Base-by-base conservation (phyloP, 345 rosid genomes). In the Rhodamnia rubescens region DNA sequence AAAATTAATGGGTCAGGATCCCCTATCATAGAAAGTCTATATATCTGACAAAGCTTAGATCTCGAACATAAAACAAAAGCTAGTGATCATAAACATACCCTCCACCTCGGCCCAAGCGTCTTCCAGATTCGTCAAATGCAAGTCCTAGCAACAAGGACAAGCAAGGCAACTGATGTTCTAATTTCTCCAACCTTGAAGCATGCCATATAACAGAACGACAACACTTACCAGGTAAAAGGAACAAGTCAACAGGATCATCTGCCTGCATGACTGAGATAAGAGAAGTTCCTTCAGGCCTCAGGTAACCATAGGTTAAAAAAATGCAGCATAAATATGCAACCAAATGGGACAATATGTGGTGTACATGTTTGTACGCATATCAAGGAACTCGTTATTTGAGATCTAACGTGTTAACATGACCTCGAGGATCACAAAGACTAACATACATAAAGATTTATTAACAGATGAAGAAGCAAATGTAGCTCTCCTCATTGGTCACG, bases 21-120 rank as follows among this genome's bases (percentile, higher is more conserved):
- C 44, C 53, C 84, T 82, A 53, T 53, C 42, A 20, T 21, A 81
- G 52, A 36, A 49, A 27, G 56, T 15, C 42, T 50, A 82, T 29
- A 53, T 53, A 8, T 53, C 84, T 32, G 27, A 52, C 20, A 36
- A 12, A 32, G 47, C 78, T 42, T 64, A 29, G 44, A 64, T 64
- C 26, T 69, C 1, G 4, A 69, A 69, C 80, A 69, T 21, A 36
- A 36, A 69, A 69, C 9, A 5, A 36, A 36, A 69, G 80, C 47
- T 69, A 69, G 26, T 69, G 84, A 82, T 52, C 15, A 11, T 83
- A 89, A 90, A 87, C 84, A 56, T 88, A 97, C 99, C 99, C 99
- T 87, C 98, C 98, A 51, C 98, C 99, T 87, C 98, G 99, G 83
- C 98, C 98, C 90, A 97, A 85, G 89, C 98, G 98, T 90, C 98